These are phyloP conservation scores for Alternaria rosae DNA, from an alignment of 2,329 filamentous ascomycete genomes.

Conservation along the genomic window DNA sequence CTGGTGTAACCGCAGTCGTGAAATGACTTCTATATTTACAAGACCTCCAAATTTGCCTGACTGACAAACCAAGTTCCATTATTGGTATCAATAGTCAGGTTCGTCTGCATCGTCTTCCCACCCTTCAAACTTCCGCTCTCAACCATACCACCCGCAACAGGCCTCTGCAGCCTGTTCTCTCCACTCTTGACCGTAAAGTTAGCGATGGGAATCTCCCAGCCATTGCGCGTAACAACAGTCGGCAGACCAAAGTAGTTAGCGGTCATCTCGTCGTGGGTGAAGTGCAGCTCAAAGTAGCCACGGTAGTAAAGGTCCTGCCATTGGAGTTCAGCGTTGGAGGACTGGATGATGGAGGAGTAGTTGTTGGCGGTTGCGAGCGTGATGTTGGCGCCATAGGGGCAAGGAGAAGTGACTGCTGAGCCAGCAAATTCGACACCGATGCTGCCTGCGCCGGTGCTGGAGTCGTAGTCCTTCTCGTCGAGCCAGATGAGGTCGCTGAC, in stretches of 20 bases:
- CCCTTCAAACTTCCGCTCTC: constrained; percentile 65
- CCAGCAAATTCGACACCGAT: constrained; percentile 65
- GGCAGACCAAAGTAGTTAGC: constrained; percentile 72
- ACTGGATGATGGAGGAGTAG: constrained; percentile 39
- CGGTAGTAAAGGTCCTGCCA: constrained; percentile 79
- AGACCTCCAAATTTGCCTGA: constrained; percentile 31
- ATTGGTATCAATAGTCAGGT: constrained; percentile 43
- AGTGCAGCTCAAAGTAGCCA: constrained; percentile 73
- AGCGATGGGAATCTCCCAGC: constrained; percentile 70
- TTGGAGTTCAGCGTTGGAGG: constrained; percentile 69
- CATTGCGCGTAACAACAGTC: constrained; percentile 65
- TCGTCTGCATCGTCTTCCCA: constrained; percentile 48
- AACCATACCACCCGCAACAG: constrained; percentile 58
- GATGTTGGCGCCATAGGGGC: constrained; percentile 66
- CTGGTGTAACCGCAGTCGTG: too few species aligned
- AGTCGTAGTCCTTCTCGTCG: constrained; percentile 51
- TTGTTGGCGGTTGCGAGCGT: constrained; percentile 61
- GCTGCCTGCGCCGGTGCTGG: constrained; percentile 48
- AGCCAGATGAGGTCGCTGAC: constrained; percentile 56
- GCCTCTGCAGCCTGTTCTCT: constrained; percentile 64
- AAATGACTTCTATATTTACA: too few species aligned
- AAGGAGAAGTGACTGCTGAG: constrained; percentile 69
- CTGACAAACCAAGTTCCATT: constrained; percentile 48
- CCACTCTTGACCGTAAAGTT: constrained; percentile 73
- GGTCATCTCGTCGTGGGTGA: constrained; percentile 61